Conservation (phyloP, 306 rosid species). For the Prunus dulcis region DNA sequence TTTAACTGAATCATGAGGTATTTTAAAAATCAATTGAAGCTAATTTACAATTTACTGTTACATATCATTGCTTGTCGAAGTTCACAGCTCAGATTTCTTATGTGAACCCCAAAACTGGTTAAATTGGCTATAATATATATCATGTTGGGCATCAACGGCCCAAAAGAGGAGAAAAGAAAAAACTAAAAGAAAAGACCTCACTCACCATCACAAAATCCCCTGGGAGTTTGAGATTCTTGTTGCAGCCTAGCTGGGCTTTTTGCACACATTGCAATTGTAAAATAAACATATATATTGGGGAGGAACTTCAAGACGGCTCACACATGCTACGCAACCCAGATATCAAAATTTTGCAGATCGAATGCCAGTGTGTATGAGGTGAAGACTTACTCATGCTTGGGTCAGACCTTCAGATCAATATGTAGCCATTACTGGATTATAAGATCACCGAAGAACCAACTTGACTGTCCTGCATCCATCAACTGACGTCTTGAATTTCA, state of each 20-base stretch:
- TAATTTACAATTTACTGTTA: background rate
- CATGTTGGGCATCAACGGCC: background rate
- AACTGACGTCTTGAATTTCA: slow-evolving; percentile 26
- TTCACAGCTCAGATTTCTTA: slow-evolving; percentile 7
- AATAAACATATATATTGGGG: too few relatives aligned
- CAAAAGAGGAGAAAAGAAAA: background rate
- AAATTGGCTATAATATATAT: background rate
- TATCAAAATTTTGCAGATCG: background rate
- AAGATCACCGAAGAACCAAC: background rate
- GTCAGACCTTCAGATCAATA: background rate
- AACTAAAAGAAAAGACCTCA: background rate
- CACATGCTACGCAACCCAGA: background rate
- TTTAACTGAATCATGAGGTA: background rate
- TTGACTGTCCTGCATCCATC: slow-evolving; percentile 15
- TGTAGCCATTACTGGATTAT: background rate
- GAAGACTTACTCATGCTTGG: slow-evolving; percentile 4
- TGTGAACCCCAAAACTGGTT: background rate
- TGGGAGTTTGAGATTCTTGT: background rate
- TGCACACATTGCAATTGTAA: too few relatives aligned
- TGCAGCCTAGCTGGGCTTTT: background rate
- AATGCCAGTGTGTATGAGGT: slow-evolving; percentile 1
- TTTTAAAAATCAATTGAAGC: background rate
- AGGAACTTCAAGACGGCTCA: too few relatives aligned
- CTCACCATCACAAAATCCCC: background rate
- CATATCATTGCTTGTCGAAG: background rate